Evolutionary conservation across 345 rosid genomes (phyloP), one percentile per base, ranked within the genome.

Genomic region (Erysimum cheiranthoides): DNA sequence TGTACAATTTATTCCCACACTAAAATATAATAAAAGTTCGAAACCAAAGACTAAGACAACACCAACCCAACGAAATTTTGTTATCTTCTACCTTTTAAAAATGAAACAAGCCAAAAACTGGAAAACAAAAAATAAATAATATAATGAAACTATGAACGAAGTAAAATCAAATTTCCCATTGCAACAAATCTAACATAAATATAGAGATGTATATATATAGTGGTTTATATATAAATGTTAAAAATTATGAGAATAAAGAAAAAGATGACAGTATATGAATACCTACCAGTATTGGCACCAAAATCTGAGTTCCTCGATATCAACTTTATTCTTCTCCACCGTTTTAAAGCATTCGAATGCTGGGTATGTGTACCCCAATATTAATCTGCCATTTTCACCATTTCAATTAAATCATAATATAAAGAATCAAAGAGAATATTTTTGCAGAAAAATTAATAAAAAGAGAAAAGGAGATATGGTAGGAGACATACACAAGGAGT

Each of bases 241-340:
- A 49, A 27, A 10, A 16, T 0, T 12, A 11, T 6, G 31, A 50
- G 7, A 17, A 47, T 9, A 10, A 6, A 46, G 35, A 52, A 27
- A 10, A 32, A 8, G 4, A 73, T 28, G 42, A 36, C 3, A 3
- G 18, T 27, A 14, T 13, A 17, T 3, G 57, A 72, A 39, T 81
- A 92, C 99, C 99, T 81, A 92, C 99, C 99, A 95, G 68, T 95
- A 92, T 81, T 92, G 89, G 72, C 99, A 92, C 99, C 99, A 95
- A 70, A 87, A 90, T 72, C 92, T 83, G 81, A 95, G 90, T 79
- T 90, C 91, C 36, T 87, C 96, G 59, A 86, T 86, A 18, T 89
- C 85, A 14, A 89, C 89, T 75, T 46, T 84, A 79, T 92, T 95
- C 81, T 85, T 90, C 92, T 95, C 99, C 40, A 92, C 87, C 27